Evolutionary conservation across 2,329 filamentous ascomycete genomes (phyloP), one percentile per base, ranked within the genome.

Genomic region (Colletotrichum sp.): DNA sequence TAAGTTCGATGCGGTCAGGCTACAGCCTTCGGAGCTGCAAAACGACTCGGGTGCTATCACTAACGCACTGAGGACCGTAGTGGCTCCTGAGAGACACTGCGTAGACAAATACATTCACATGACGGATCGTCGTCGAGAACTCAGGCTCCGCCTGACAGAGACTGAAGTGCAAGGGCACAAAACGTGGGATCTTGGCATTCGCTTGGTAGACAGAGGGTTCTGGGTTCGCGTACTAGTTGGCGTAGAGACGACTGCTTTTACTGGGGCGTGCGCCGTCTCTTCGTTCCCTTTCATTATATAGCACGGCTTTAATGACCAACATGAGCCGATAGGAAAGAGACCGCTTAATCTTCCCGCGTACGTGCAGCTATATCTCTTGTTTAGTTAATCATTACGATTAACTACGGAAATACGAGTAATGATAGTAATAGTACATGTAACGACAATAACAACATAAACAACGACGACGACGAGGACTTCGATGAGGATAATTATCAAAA

Each of bases 331-430:
- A 6, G 30, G 16, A 16, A 34, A 25, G 15, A 39, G 36, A 39
- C 36, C 15, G 15, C 0, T 0, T 39, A 5, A 36, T 36, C 0
- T 16, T 36, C 4, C 34, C 0, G 0, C 0, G 7, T 36, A 36
- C 0, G 2, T 16, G 15, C 15, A 0, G 34, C 34, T 36, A 16
- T 15, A 34, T 36, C 15, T 0, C 15, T 36, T 36, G 15, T 8
- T 0, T 0, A 4, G 15, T 16, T 36, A 36, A 36, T 36, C 0
- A 16, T 15, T 36, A 0, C 34, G 0, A 36, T 36, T 16, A 8
- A 36, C 8, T 15, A 36, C 15, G 15, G 34, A 29, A 29, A 7
- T 6, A 29, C 27, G 6, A 29, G 27, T 29, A 29, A 29, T 29
- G 7, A 29, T 6, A 29, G 27, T 29, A 29, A 7, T 6, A 29